These are phyloP conservation scores for Crotalaria pallida DNA, from an alignment of 306 rosid genomes.

Conservation along the genomic window DNA sequence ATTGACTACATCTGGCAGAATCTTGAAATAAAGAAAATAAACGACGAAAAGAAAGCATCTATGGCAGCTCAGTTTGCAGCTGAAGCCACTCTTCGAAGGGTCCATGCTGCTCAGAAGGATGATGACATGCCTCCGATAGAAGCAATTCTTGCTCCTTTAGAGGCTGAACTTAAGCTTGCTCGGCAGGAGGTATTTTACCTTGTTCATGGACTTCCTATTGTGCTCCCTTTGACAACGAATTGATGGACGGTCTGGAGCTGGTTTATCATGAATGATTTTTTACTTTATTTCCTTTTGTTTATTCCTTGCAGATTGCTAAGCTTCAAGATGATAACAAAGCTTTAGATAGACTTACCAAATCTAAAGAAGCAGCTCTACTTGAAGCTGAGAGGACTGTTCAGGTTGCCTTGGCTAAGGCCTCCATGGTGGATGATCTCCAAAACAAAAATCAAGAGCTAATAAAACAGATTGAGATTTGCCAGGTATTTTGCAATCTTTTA, in stretches of 20 bases:
- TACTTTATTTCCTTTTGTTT: conserved; percentile 11
- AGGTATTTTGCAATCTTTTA: conserved; percentile 31
- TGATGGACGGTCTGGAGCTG: neutral
- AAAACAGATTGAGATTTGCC: conserved; percentile 71
- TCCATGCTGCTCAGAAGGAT: conserved; percentile 96
- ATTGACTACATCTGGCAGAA: conserved; percentile 51
- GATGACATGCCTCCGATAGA: conserved; percentile 99
- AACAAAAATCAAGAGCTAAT: conserved; percentile 67
- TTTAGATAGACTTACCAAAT: conserved; percentile 64
- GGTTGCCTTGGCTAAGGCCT: conserved; percentile 66
- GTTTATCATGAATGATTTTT: neutral
- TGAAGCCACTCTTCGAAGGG: conserved; percentile 95
- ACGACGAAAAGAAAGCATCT: conserved; percentile 96
- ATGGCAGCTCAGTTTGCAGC: conserved; percentile 99
- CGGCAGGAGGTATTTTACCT: conserved; percentile 71
- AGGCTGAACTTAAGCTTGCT: conserved; percentile 95
- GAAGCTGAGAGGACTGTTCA: conserved; percentile 72
- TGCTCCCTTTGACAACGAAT: neutral
- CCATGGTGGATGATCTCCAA: conserved; percentile 67
- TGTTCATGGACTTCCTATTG: conserved; percentile 10
- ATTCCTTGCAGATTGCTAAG: conserved; percentile 20
- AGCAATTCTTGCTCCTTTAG: conserved; percentile 94
- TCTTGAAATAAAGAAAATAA: conserved; percentile 93
- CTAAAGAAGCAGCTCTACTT: conserved; percentile 73
- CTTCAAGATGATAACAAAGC: conserved; percentile 68